phyloP scores from a whole-genome alignment of 2,329 filamentous ascomycete species.

The Cytospora chrysosperma region DNA sequence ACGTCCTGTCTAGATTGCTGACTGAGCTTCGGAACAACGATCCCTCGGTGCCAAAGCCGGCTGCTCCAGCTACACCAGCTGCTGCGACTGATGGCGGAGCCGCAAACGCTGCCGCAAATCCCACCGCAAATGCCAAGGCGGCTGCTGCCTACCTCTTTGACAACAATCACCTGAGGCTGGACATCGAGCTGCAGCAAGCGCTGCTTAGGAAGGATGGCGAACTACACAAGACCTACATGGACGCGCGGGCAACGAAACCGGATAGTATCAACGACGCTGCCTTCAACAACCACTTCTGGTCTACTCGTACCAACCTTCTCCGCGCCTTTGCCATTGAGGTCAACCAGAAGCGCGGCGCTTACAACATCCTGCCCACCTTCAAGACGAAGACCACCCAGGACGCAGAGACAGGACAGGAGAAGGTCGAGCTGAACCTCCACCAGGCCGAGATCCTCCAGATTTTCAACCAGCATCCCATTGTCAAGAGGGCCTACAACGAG shows the following conservation, averaged over 20 bases:
- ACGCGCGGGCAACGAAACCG: constrained; percentile 79
- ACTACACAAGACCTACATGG: constrained; percentile 82
- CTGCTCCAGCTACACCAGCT: constrained; percentile 33
- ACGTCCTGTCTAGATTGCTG: constrained; percentile 75
- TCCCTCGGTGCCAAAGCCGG: constrained; percentile 49
- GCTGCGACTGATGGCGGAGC: constrained; percentile 26
- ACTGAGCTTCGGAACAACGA: constrained; percentile 63
- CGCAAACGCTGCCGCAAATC: constrained; percentile 49
- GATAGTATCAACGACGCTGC: constrained; percentile 76
- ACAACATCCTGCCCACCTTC: constrained; percentile 89
- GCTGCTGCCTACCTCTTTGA: constrained; percentile 76
- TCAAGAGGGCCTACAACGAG: constrained; percentile 89
- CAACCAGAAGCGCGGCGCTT: constrained; percentile 81
- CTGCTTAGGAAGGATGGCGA: constrained; percentile 77
- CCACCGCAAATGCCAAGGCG: constrained; percentile 73
- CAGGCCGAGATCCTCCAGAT: constrained; percentile 92
- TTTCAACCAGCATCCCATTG: constrained; percentile 87
- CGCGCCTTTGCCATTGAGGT: constrained; percentile 88
- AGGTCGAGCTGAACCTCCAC: constrained; percentile 69
- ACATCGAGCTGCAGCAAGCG: constrained; percentile 83
- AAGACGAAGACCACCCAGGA: constrained; percentile 72
- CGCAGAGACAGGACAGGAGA: constrained; percentile 56
- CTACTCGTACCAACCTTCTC: constrained; percentile 78
- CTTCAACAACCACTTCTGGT: constrained; percentile 95
- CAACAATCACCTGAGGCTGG: constrained; percentile 71